These are phyloP conservation scores for Tulasnella sp. DNA, from an alignment of 768 basidiomycete species.

Conservation along the genomic window DNA sequence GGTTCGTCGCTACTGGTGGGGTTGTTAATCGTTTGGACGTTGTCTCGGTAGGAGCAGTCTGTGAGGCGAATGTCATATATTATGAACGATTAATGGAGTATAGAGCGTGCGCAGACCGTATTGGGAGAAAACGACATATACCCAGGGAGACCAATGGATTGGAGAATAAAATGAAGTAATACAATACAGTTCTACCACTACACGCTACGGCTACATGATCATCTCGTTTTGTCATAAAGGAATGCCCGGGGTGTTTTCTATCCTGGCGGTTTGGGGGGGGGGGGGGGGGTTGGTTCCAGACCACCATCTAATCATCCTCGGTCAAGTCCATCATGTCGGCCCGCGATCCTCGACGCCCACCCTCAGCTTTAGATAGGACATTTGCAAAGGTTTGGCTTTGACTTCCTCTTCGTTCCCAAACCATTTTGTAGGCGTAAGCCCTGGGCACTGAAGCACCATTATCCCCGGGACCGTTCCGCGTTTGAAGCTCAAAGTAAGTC, in stretches of 20 bases:
- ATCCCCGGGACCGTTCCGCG: neutral
- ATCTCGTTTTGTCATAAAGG: neutral
- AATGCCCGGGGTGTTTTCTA: neutral
- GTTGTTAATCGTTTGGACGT: neutral
- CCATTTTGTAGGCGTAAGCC: slow-evolving; percentile 20
- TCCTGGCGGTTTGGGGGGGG: neutral
- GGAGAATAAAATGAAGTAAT: slow-evolving; percentile 10
- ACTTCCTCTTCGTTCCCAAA: slow-evolving; percentile 16
- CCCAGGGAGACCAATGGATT: neutral
- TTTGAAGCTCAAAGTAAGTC: slow-evolving; percentile 8
- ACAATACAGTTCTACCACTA: slow-evolving; percentile 4
- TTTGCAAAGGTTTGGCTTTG: neutral
- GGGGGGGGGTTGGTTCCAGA: neutral
- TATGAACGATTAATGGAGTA: neutral
- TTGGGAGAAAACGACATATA: neutral
- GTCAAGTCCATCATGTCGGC: slow-evolving; percentile 3
- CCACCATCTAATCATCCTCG: neutral
- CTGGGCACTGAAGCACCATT: neutral
- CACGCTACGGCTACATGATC: neutral
- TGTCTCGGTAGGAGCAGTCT: neutral
- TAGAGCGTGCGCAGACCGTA: neutral
- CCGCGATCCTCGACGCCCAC: neutral
- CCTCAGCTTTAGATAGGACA: neutral
- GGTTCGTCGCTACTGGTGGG: neutral
- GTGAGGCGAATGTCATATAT: neutral